Percentiles rank a stretch among this genome's conserved stretches.
These are phyloP conservation scores for Aspergillus asperescens DNA, from an alignment of 495 filamentous ascomycete genomes.

Conservation along the genomic window DNA sequence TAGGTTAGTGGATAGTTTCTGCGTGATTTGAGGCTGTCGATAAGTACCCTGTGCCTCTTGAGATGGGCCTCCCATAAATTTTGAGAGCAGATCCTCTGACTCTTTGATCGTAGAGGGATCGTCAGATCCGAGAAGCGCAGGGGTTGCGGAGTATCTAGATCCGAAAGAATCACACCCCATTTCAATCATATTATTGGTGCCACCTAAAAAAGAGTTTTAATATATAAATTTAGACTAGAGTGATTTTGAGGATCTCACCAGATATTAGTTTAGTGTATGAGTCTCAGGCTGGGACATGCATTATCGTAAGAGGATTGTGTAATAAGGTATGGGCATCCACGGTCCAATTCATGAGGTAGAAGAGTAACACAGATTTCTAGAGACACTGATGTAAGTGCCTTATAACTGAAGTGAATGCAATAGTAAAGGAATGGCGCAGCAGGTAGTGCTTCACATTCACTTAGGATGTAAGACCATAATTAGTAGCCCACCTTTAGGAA, in stretches of 20 bases:
- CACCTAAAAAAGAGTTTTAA: neutral
- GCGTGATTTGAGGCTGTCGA: neutral
- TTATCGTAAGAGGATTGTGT: too few relatives aligned
- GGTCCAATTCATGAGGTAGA: too few relatives aligned
- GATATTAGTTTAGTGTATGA: neutral
- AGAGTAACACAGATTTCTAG: neutral
- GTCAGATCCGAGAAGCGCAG: slow-evolving; percentile 9
- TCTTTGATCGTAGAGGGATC: slow-evolving; percentile 16
- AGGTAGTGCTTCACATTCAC: neutral
- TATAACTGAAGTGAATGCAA: too few relatives aligned
- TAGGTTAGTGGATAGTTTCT: neutral
- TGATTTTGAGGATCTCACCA: neutral
- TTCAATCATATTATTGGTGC: neutral
- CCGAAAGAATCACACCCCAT: slow-evolving; percentile 1
- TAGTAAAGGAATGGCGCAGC: neutral
- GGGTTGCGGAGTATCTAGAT: neutral
- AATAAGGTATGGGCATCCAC: too few relatives aligned
- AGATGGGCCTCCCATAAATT: slow-evolving; percentile 19
- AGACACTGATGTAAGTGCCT: too few relatives aligned
- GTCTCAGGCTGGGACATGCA: too few relatives aligned
- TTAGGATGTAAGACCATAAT: neutral
- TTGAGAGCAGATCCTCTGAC: slow-evolving; percentile 17
- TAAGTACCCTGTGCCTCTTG: slow-evolving; percentile 3
- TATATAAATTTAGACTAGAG: neutral
- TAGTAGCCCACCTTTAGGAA: neutral